Percentiles rank a stretch among this genome's conserved stretches.
Evolutionary conservation across 768 basidiomycete genomes (phyloP).

Genomic region (Arthromyces matolae): DNA sequence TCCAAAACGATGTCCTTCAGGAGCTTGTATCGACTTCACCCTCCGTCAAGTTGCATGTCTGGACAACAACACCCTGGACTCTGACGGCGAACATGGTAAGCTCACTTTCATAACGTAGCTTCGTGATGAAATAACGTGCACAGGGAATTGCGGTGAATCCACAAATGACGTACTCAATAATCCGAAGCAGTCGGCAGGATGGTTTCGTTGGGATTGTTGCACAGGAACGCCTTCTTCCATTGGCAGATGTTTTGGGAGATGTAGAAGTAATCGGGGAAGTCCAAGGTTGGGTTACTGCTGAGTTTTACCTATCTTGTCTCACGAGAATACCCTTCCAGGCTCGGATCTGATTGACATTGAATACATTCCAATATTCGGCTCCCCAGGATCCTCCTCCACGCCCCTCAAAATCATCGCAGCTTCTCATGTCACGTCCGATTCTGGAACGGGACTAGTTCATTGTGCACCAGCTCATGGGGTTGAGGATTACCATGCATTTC

Average conservation of each 20-base stretch:
- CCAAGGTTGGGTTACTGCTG: conserved; percentile 27
- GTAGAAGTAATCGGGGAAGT: conserved; percentile 34
- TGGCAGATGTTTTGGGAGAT: conserved; percentile 33
- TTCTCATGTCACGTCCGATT: conserved; percentile 74
- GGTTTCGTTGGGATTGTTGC: conserved; percentile 43
- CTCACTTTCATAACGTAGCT: background rate
- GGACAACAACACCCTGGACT: conserved; percentile 99
- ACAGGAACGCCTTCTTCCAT: conserved; percentile 43
- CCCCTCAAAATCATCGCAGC: conserved; percentile 58
- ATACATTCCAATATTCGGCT: conserved; percentile 62
- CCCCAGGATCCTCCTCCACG: conserved; percentile 24
- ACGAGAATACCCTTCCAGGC: conserved; percentile 28
- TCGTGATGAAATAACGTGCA: background rate
- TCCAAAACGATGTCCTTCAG: conserved; percentile 24
- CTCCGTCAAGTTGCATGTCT: conserved; percentile 64
- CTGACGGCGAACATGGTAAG: conserved; percentile 91
- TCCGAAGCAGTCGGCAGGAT: conserved; percentile 25
- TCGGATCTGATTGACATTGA: conserved; percentile 53
- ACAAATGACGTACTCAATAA: conserved; percentile 62
- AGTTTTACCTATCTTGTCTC: background rate
- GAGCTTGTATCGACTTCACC: conserved; percentile 26
- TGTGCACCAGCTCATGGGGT: conserved; percentile 92
- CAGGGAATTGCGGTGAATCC: conserved; percentile 88
- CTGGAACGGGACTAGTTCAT: conserved; percentile 96
- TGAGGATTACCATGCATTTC: conserved; percentile 86